A percentile compares a stretch with the other conserved stretches of the same genome.
phyloP scores from a whole-genome alignment of 805 yeast genomes.

The Lipomyces spencermartinsiae region DNA sequence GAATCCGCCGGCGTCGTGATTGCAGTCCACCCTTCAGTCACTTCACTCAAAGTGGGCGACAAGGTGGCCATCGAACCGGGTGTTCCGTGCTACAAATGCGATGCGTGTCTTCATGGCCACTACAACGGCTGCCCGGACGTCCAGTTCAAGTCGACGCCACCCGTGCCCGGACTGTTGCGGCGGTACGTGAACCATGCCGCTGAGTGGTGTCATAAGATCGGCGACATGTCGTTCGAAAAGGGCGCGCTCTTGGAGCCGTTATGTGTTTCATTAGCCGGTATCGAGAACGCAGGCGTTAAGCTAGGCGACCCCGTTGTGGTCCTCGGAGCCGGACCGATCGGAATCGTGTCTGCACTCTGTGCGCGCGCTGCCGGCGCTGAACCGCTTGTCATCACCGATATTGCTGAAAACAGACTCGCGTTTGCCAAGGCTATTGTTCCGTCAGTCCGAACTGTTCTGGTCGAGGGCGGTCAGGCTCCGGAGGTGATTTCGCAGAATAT shows the following conservation, averaged over 20 bases:
- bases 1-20: constrained; percentile 60
- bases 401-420: constrained; percentile 52
- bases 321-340: constrained; percentile 69
- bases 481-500: constrained; percentile 44
- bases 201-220: constrained; percentile 48
- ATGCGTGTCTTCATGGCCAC: constrained; percentile 45
- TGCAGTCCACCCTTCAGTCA: constrained; percentile 58
- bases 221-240: constrained; percentile 54
- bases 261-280: constrained; percentile 60
- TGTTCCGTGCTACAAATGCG: constrained; percentile 55
- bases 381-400: constrained; percentile 59
- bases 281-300: constrained; percentile 55
- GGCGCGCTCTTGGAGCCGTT: constrained; percentile 65
- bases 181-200: constrained; percentile 50
- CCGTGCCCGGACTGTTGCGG: constrained; percentile 47
- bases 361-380: constrained; percentile 62
- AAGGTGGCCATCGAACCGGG: constrained; percentile 57
- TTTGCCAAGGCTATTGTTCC: constrained; percentile 58
- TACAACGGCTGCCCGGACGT: constrained; percentile 50
- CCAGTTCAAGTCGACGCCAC: constrained; percentile 49
- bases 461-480: constrained; percentile 52
- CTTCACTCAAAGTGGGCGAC: constrained; percentile 56
- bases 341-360: constrained; percentile 55
- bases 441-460: constrained; percentile 53
- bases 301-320: constrained; percentile 58